Percentiles rank a stretch among this genome's conserved stretches.
These are phyloP conservation scores for Amphibolis antarctica DNA, from an alignment of 106 monocot genomes.

Conservation along the genomic window DNA sequence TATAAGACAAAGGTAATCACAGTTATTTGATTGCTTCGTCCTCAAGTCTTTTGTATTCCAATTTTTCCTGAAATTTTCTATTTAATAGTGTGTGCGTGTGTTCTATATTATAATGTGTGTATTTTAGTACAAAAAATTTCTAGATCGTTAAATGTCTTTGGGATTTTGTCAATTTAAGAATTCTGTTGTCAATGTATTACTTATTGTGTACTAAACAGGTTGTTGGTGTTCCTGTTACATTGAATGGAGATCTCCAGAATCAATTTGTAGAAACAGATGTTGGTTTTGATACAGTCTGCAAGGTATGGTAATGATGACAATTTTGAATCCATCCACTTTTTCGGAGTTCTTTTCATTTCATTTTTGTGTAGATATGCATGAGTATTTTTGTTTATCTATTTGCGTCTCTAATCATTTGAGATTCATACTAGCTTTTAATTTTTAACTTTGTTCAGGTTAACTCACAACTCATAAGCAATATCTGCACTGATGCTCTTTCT, in stretches of 20 bases:
- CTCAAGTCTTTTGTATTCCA: too few species aligned
- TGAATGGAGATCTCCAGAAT: constrained; percentile 34
- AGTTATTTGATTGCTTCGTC: too few species aligned
- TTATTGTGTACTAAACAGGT: constrained; percentile 10
- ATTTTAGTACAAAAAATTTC: too few species aligned
- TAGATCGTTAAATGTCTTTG: too few species aligned
- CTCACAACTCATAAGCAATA: constrained; percentile 58
- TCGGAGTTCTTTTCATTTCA: too few species aligned
- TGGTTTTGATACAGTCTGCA: constrained; percentile 42
- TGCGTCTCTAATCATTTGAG: not conserved
- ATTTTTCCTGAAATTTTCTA: too few species aligned
- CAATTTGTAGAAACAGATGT: constrained; percentile 39
- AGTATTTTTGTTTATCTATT: not conserved
- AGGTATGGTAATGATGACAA: constrained; percentile 8
- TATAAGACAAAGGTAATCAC: constrained; percentile 56
- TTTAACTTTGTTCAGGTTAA: constrained; percentile 33
- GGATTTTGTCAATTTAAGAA: too few species aligned
- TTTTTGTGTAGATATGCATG: not conserved
- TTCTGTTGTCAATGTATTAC: not conserved
- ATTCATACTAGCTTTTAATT: not conserved
- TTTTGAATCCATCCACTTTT: too few species aligned
- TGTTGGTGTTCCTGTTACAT: constrained; percentile 37
- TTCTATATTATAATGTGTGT: too few species aligned
- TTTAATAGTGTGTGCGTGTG: too few species aligned
- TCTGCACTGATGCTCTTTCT: constrained; percentile 67